phyloP scores from a whole-genome alignment of 1,139 yeast genomes.

The Citeromyces hawaiiensis region DNA sequence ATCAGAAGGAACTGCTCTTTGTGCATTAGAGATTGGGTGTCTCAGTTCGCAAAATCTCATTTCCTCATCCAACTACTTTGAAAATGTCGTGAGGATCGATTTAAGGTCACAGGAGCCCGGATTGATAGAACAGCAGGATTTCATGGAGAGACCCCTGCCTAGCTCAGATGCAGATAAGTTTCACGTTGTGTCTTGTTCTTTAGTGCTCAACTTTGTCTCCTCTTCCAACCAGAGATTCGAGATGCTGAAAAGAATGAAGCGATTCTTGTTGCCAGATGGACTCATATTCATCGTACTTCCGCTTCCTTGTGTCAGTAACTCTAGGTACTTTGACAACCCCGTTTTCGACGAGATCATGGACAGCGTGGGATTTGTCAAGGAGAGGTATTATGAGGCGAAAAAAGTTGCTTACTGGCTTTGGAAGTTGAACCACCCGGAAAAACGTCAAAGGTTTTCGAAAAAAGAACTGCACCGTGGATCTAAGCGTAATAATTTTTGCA shows the following conservation, averaged over 20 bases:
- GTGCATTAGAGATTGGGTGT: conserved; percentile 76
- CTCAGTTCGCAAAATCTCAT: conserved; percentile 56
- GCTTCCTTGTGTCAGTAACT: conserved; percentile 70
- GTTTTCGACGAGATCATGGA: conserved; percentile 31
- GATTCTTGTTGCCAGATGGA: conserved; percentile 27
- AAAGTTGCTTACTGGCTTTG: conserved; percentile 75
- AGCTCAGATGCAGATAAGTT: conserved; percentile 27
- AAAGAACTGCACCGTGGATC: conserved; percentile 35
- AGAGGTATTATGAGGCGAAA: conserved; percentile 41
- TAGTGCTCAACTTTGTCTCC: conserved; percentile 84
- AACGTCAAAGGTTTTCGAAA: not conserved
- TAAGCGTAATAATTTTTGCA: conserved; percentile 52
- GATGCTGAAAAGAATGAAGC: conserved; percentile 52
- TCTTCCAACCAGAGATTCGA: conserved; percentile 57
- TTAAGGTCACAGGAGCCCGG: conserved; percentile 65
- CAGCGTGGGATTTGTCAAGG: conserved; percentile 40
- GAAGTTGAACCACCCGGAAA: conserved; percentile 12
- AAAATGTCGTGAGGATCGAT: conserved; percentile 51
- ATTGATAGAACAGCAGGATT: conserved; percentile 61
- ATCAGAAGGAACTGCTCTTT: conserved; percentile 7
- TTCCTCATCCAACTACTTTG: conserved; percentile 39
- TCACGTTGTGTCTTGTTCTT: conserved; percentile 64
- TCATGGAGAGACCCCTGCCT: conserved; percentile 68
- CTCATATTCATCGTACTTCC: conserved; percentile 73
- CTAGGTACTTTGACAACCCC: conserved; percentile 54